Evolutionary conservation across 257 asterid species (phyloP), one percentile per base, ranked within the genome.

Genomic region (Solanum chaucha): DNA sequence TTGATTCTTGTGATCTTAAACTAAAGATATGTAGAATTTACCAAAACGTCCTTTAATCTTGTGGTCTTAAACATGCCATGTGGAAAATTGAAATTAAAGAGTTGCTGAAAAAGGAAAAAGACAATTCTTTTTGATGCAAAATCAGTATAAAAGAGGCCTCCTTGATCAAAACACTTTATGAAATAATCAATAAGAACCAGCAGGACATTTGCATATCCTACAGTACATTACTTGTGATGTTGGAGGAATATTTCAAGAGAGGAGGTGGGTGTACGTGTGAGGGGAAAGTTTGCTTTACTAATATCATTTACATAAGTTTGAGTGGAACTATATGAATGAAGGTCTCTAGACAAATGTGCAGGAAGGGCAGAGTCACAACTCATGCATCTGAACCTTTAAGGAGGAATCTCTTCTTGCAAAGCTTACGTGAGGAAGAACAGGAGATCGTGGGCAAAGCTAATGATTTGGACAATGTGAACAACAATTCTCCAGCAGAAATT

Each of bases 361-460:
- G 99, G 99, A 91, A 89, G 86, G 99, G 99, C 88, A 90, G 87
- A 90, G 91, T 93, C 59, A 88, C 94, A 90, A 90, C 95, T 85
- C 91, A 90, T 68, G 89, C 90, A 87, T 93, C 96, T 93, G 95
- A 94, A 87, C 98, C 98, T 55, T 36, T 88, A 58, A 90, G 90
- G 90, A 94, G 90, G 94, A 97, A 97, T 90, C 89, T 97, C 87
- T 95, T 97, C 95, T 87, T 97, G 91, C 96, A 93, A 93, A 95
- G 96, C 88, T 90, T 97, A 89, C 91, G 90, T 61, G 85, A 88
- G 88, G 98, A 92, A 87, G 97, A 93, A 81, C 90, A 87, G 75
- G 87, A 86, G 80, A 87, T 85, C 44, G 73, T 36, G 83, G 89
- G 72, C 71, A 87, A 86, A 87, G 78, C 86, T 15, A 88, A 88